These are phyloP conservation scores for Physcia stellaris DNA, from an alignment of 495 filamentous ascomycete genomes.

Conservation along the genomic window DNA sequence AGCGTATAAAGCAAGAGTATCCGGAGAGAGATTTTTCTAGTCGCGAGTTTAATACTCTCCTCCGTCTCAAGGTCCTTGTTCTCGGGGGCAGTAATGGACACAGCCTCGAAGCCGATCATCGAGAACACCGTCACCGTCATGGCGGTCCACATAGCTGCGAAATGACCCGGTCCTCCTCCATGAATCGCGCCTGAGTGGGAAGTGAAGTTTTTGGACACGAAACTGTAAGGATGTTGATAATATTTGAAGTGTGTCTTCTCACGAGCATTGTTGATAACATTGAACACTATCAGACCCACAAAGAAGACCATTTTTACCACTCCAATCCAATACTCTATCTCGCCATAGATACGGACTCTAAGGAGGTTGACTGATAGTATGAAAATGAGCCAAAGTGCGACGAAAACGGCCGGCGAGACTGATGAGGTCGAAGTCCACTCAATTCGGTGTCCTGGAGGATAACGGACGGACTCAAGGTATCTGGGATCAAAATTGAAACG, in stretches of 20 bases:
- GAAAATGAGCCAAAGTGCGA: constrained; percentile 25
- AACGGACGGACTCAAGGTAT: constrained; percentile 18
- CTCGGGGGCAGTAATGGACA: constrained; percentile 32
- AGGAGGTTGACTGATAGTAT: constrained; percentile 29
- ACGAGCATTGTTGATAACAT: constrained; percentile 17
- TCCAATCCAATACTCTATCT: constrained; percentile 35
- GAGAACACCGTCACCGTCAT: constrained; percentile 30
- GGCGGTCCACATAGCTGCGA: constrained; percentile 27
- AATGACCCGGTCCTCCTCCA: constrained; percentile 15
- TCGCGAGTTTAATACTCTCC: constrained; percentile 37
- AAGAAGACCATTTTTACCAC: constrained; percentile 33
- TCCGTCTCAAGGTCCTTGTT: constrained; percentile 28
- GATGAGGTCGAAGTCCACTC: constrained; percentile 19
- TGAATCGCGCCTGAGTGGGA: constrained; percentile 15
- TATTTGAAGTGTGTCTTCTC: constrained; percentile 21
- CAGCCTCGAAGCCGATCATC: constrained; percentile 37
- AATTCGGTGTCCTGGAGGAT: constrained; percentile 24
- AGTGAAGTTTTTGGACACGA: constrained; percentile 16
- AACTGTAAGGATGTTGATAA: constrained; percentile 23
- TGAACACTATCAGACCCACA: constrained; percentile 29
- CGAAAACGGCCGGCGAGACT: constrained; percentile 30
- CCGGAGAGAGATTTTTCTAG: constrained; percentile 31
- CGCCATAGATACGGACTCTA: constrained; percentile 33
- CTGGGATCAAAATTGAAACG: constrained; percentile 30
- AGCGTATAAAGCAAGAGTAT: constrained; percentile 32